Percentiles rank a stretch among this genome's conserved stretches.
Evolutionary conservation across 2,329 filamentous ascomycete genomes (phyloP).

Genomic region (Diplodia seriata): DNA sequence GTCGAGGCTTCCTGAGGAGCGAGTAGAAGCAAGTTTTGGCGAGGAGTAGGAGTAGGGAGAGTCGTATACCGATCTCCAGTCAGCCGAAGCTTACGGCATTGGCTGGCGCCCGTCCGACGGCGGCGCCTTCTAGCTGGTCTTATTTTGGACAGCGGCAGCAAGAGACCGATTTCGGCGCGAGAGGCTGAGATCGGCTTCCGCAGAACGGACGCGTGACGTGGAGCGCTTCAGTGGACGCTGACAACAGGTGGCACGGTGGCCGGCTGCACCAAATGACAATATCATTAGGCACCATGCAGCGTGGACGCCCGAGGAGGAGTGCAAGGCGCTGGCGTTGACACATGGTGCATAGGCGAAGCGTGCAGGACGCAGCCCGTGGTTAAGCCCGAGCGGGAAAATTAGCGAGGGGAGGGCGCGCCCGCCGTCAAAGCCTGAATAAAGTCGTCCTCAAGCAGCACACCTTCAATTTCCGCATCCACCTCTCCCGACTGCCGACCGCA

Average conservation of each 20-base stretch:
- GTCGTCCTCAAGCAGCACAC: slow-evolving; percentile 23
- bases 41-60: not conserved
- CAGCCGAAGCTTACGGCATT: not conserved
- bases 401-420: slow-evolving; percentile 22
- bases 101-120: not conserved
- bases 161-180: slow-evolving; percentile 23
- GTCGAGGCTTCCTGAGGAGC: not conserved
- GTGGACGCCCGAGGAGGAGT: not conserved
- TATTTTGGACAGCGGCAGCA: slow-evolving; percentile 11
- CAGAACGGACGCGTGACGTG: slow-evolving; percentile 15
- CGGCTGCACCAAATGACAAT: not conserved
- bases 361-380: not conserved
- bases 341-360: not conserved
- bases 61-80: not conserved
- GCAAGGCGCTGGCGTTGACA: not conserved
- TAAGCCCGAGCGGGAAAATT: slow-evolving; percentile 30
- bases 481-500: slow-evolving; percentile 18
- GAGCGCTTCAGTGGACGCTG: slow-evolving; percentile 17
- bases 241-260: slow-evolving; percentile 6
- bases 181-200: slow-evolving; percentile 12
- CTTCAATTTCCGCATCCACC: slow-evolving; percentile 31
- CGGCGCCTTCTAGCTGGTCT: slow-evolving; percentile 9
- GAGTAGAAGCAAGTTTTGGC: not conserved
- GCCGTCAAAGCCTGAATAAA: slow-evolving; percentile 22
- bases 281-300: not conserved